Evolutionary conservation across 2,329 filamentous ascomycete species (phyloP).

Genomic region (Magnaporthiopsis poae): DNA sequence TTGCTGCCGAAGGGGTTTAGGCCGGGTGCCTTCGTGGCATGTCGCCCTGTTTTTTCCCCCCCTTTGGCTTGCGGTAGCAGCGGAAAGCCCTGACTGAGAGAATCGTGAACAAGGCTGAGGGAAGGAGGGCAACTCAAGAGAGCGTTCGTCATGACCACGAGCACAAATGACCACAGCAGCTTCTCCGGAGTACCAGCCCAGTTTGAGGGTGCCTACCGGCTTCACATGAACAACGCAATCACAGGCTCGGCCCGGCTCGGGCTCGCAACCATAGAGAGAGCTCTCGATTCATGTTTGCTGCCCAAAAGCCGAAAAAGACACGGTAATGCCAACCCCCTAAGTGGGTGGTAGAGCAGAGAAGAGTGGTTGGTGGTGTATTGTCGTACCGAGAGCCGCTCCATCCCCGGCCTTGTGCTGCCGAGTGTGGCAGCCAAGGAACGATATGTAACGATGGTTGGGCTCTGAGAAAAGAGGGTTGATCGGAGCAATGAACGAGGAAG

Average conservation of each 20-base stretch:
- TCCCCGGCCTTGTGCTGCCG: background rate
- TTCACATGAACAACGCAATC: background rate
- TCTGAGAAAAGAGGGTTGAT: background rate
- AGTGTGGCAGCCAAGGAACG: background rate
- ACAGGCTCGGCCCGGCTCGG: background rate
- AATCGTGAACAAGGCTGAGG: background rate
- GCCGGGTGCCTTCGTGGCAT: background rate
- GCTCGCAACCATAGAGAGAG: background rate
- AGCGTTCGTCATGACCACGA: background rate
- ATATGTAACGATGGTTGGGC: background rate
- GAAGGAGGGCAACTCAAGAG: background rate
- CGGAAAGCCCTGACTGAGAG: background rate
- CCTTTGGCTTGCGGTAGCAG: background rate
- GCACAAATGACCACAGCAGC: background rate
- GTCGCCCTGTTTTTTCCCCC: background rate
- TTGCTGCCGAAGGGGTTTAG: background rate
- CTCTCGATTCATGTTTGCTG: background rate
- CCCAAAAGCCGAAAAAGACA: background rate
- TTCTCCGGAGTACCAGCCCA: background rate
- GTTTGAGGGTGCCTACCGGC: background rate
- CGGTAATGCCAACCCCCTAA: background rate
- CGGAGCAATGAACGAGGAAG: background rate
- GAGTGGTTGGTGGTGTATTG: background rate
- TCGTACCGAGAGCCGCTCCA: background rate
- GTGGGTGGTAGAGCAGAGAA: background rate